Evolutionary conservation across 2,329 filamentous ascomycete genomes (phyloP), one percentile per base, ranked within the genome.

Genomic region (Phaeosphaeria sp.): DNA sequence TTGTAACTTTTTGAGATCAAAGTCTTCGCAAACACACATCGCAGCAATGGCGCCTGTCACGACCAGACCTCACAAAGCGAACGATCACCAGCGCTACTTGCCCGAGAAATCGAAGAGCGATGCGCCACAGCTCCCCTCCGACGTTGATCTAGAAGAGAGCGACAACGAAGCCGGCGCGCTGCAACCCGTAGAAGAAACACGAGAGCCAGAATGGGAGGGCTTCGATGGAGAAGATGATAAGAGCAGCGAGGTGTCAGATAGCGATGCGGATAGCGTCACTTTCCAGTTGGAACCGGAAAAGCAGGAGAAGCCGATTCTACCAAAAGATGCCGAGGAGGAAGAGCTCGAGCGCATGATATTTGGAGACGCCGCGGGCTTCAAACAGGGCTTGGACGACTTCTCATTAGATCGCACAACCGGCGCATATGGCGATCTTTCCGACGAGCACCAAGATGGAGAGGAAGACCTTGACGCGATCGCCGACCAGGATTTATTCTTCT

Each of bases 291-390:
- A 71, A 17, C 46, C 62, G 22, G 67, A 73, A 59, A 59, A 60
- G 43, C 48, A 59, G n/a, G 68, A 70, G 47, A 68, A 65, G 56
- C 57, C 60, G 9, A 57, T 68, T 21, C 46, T 69, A 22, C 89
- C 90, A 50, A 95, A 94, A 74, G 92, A 96, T 73, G 88, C 87
- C 15, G 88, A 90, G 52, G 93, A 97, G 76, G 87, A 90, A 71
- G 92, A 94, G 74, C 86, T 97, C 27, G 94, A 97, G 80, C 87
- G 89, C 64, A 81, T 97, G 61, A 90, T 99, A 3, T 91, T 99
- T 61, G 95, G 95, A 54, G 91, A 96, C 78, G 88, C 89, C 47
- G 85, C 87, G n/a, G 91, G 89, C 33, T 98, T 98, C 76, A 85
- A 89, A 57, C 84, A 89, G 56, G 89, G 89, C 43, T 80, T 98